These are phyloP conservation scores for Tylopilus rubrobrunneus DNA, from an alignment of 768 basidiomycete species.

Conservation along the genomic window DNA sequence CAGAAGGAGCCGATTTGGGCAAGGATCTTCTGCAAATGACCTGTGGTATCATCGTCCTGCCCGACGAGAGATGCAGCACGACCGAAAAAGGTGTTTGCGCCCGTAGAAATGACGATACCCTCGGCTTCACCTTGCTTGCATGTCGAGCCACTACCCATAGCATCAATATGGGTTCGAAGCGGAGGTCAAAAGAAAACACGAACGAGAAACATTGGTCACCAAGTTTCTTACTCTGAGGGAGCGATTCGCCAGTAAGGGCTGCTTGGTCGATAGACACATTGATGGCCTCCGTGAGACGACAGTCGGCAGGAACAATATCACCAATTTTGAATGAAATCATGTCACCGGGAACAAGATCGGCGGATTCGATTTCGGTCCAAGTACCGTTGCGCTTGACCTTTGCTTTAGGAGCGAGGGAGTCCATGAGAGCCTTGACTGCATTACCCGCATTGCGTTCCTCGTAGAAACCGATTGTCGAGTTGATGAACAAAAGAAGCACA, in stretches of 20 bases:
- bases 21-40: slow-evolving; percentile 98
- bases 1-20: slow-evolving; percentile 99
- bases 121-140: slow-evolving; percentile 99
- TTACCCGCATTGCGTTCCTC: slow-evolving; percentile 97
- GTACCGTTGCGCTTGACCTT: slow-evolving; percentile 81
- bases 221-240: slow-evolving; percentile 87
- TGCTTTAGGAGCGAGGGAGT: slow-evolving; percentile 97
- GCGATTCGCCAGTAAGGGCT: slow-evolving; percentile 95
- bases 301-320: slow-evolving; percentile 97
- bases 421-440: slow-evolving; percentile 99
- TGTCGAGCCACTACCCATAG: slow-evolving; percentile 71
- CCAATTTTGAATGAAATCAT: slow-evolving; percentile 99
- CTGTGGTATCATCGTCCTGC: slow-evolving; percentile 95
- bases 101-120: slow-evolving; percentile 97
- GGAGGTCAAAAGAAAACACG: slow-evolving; percentile 33
- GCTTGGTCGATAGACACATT: slow-evolving; percentile 99
- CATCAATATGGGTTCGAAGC: background rate
- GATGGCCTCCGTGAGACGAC: slow-evolving; percentile 93
- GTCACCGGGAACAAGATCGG: slow-evolving; percentile 90
- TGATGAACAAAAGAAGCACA: slow-evolving; percentile 84
- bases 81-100: slow-evolving; percentile 98
- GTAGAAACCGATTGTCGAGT: slow-evolving; percentile 97
- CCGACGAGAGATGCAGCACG: slow-evolving; percentile 97
- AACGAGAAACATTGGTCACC: slow-evolving; percentile 98
- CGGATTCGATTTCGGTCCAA: slow-evolving; percentile 90